phyloP scores from a whole-genome alignment of 495 filamentous ascomycete species.

The Lophiotrema nucula region DNA sequence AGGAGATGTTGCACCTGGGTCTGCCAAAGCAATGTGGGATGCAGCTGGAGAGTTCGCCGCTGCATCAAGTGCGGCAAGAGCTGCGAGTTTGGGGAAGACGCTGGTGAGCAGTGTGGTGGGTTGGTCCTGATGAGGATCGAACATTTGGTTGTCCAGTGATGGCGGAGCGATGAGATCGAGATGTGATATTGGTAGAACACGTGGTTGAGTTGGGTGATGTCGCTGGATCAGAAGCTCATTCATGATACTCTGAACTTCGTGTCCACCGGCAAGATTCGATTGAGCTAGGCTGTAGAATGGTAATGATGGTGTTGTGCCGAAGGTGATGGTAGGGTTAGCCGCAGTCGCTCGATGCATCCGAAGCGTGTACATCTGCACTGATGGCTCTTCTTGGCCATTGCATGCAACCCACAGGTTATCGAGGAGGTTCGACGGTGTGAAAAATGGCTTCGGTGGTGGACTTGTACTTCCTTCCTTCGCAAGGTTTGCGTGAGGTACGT shows the following conservation, averaged over 20 bases:
- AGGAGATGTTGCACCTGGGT: slow-evolving; percentile 46
- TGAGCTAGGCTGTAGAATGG: slow-evolving; percentile 39
- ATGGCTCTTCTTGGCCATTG: slow-evolving; percentile 52
- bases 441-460: slow-evolving; percentile 21
- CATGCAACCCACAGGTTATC: slow-evolving; percentile 53
- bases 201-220: slow-evolving; percentile 35
- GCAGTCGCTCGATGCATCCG: slow-evolving; percentile 40
- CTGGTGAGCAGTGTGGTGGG: slow-evolving; percentile 58
- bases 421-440: slow-evolving; percentile 48
- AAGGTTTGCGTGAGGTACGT: slow-evolving; percentile 31
- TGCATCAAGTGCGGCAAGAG: slow-evolving; percentile 67
- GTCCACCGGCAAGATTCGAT: slow-evolving; percentile 19
- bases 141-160: slow-evolving; percentile 24
- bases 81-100: slow-evolving; percentile 69
- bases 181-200: slow-evolving; percentile 33
- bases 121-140: slow-evolving; percentile 37
- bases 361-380: slow-evolving; percentile 47
- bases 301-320: slow-evolving; percentile 32
- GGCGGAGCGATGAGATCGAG: slow-evolving; percentile 35
- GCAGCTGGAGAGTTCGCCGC: slow-evolving; percentile 50
- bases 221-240: slow-evolving; percentile 35
- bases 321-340: slow-evolving; percentile 25
- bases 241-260: slow-evolving; percentile 26
- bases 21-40: slow-evolving; percentile 42
- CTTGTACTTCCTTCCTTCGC: slow-evolving; percentile 5